phyloP scores from a whole-genome alignment of 1,284 basidiomycete genomes.

The Athelia psychrophila region DNA sequence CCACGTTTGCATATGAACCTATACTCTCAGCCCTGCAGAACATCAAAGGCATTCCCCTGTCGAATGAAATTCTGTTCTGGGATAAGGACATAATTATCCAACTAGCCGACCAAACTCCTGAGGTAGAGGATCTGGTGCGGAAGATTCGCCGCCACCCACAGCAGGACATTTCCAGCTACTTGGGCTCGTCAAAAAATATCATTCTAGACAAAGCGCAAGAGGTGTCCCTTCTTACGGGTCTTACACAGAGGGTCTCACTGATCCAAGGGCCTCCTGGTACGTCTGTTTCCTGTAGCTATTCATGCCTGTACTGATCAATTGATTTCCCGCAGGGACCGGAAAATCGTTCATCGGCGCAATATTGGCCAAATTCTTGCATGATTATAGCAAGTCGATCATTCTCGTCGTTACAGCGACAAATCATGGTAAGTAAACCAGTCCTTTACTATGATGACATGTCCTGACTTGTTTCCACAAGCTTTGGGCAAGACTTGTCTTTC shows the following conservation, averaged over 20 bases:
- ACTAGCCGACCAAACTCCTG: slow-evolving; percentile 6
- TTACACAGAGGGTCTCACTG: slow-evolving; percentile 52
- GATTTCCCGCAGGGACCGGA: slow-evolving; percentile 47
- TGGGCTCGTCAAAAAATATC: slow-evolving; percentile 36
- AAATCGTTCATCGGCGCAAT: slow-evolving; percentile 68
- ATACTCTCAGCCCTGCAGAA: slow-evolving; percentile 53
- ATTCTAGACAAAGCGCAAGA: slow-evolving; percentile 50
- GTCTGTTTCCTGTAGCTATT: not conserved
- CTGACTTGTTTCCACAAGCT: too few species aligned
- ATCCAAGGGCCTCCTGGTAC: slow-evolving; percentile 68
- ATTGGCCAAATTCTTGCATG: slow-evolving; percentile 52
- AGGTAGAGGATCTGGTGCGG: slow-evolving; percentile 24
- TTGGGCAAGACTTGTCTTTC: too few species aligned
- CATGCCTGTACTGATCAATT: slow-evolving; percentile 1
- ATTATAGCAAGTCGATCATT: slow-evolving; percentile 41
- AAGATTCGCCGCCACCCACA: slow-evolving; percentile 30
- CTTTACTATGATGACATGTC: not conserved
- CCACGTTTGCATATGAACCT: slow-evolving; percentile 60
- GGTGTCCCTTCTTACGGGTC: slow-evolving; percentile 43
- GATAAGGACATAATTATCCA: slow-evolving; percentile 21
- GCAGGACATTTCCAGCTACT: slow-evolving; percentile 36
- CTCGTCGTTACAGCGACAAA: slow-evolving; percentile 68
- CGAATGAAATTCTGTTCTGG: slow-evolving; percentile 53
- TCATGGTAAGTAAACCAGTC: slow-evolving; percentile 38
- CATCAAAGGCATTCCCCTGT: slow-evolving; percentile 39